Evolutionary conservation across 2,329 filamentous ascomycete genomes (phyloP).

Genomic region (Acephala macrosclerotiorum): DNA sequence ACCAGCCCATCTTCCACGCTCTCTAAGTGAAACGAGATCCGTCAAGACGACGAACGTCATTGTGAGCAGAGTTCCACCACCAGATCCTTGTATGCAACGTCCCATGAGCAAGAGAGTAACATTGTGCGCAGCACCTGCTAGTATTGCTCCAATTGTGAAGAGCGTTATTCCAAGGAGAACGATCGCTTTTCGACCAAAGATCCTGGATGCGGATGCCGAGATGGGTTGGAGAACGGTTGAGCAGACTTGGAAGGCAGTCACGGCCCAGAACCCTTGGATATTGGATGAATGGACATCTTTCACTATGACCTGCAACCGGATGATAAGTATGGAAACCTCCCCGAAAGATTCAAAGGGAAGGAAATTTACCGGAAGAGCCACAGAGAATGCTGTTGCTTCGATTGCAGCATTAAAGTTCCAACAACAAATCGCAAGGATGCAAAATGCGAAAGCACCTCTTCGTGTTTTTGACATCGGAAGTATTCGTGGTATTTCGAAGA

Average conservation of each 20-base stretch:
- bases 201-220: constrained; percentile 37
- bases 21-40: constrained; percentile 52
- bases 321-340: no score
- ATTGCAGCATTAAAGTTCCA: no score
- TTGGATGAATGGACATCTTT: no score
- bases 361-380: no score
- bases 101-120: constrained; percentile 42
- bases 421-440: no score
- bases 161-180: constrained; percentile 33
- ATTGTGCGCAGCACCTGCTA: constrained; percentile 42
- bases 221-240: constrained; percentile 65
- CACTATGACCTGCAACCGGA: no score
- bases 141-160: constrained; percentile 39
- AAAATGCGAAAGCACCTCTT: no score
- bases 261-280: no score
- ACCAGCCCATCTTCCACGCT: constrained; percentile 48
- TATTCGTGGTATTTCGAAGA: no score
- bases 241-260: constrained; percentile 41
- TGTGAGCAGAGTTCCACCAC: constrained; percentile 56
- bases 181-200: constrained; percentile 36
- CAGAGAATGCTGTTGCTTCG: no score
- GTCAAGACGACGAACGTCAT: constrained; percentile 45
- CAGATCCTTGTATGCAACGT: constrained; percentile 54
- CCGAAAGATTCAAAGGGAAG: no score
- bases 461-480: no score